These are phyloP conservation scores for Thozetella sp. DNA, from an alignment of 495 filamentous ascomycete species.

Conservation along the genomic window DNA sequence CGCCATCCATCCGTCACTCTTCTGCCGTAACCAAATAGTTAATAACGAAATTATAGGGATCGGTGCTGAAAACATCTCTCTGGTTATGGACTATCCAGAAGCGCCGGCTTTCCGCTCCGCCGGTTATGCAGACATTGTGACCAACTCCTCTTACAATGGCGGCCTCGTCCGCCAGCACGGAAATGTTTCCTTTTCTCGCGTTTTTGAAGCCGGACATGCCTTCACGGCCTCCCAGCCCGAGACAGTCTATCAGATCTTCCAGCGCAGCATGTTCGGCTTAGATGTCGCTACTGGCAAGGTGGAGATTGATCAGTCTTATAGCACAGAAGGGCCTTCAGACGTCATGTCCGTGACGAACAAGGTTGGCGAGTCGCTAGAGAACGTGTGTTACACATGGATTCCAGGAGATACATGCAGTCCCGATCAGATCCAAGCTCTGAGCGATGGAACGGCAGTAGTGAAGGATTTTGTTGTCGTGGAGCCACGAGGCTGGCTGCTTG, in stretches of 20 bases:
- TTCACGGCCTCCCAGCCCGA: slow-evolving; percentile 63
- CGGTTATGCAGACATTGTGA: slow-evolving; percentile 51
- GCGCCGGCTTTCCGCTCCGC: slow-evolving; percentile 36
- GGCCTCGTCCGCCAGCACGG: slow-evolving; percentile 63
- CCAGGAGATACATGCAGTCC: slow-evolving; percentile 17
- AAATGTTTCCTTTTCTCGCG: slow-evolving; percentile 59
- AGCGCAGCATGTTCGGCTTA: slow-evolving; percentile 41
- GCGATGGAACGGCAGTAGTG: slow-evolving; percentile 11
- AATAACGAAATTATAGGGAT: slow-evolving; percentile 20
- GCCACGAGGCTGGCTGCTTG: background rate
- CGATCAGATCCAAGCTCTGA: slow-evolving; percentile 5
- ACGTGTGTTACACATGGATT: slow-evolving; percentile 13
- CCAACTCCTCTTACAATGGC: slow-evolving; percentile 48
- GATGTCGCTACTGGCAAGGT: slow-evolving; percentile 58
- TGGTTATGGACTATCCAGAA: slow-evolving; percentile 45
- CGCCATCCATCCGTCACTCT: background rate
- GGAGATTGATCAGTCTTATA: slow-evolving; percentile 9
- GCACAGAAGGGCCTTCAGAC: slow-evolving; percentile 11
- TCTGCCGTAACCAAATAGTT: background rate
- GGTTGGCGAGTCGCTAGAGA: slow-evolving; percentile 12
- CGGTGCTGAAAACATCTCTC: slow-evolving; percentile 59
- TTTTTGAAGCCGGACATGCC: slow-evolving; percentile 65
- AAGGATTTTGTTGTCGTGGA: slow-evolving; percentile 13
- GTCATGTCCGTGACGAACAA: slow-evolving; percentile 22
- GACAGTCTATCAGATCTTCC: slow-evolving; percentile 12